Percentiles rank a stretch among this genome's conserved stretches.
These are phyloP conservation scores for Monosporozyma servazzii DNA, from an alignment of 805 yeast genomes.

Conservation along the genomic window DNA sequence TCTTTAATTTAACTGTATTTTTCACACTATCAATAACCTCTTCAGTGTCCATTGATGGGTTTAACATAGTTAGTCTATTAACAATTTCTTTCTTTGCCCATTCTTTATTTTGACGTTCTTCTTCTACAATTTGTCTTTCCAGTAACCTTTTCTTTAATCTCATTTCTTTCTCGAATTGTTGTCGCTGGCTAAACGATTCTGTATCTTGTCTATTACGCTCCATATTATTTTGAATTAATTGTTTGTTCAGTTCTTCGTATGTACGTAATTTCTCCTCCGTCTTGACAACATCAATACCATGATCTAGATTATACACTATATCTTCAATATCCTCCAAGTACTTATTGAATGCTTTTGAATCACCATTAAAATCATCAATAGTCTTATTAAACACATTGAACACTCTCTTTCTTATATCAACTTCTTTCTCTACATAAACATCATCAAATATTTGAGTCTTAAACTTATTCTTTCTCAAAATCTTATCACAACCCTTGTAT, in stretches of 20 bases:
- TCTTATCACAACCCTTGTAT: slow-evolving; percentile 81
- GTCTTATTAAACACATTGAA: slow-evolving; percentile 71
- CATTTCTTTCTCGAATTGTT: slow-evolving; percentile 62
- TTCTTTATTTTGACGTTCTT: slow-evolving; percentile 44
- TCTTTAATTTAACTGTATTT: slow-evolving; percentile 44
- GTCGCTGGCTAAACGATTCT: slow-evolving; percentile 51
- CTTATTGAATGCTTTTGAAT: slow-evolving; percentile 53
- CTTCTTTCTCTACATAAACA: slow-evolving; percentile 79
- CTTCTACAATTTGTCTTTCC: slow-evolving; percentile 59
- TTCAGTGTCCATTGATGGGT: slow-evolving; percentile 34
- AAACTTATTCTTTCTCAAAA: slow-evolving; percentile 77
- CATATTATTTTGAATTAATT: slow-evolving; percentile 67
- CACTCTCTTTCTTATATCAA: slow-evolving; percentile 79
- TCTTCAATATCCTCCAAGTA: slow-evolving; percentile 82
- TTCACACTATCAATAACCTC: slow-evolving; percentile 45
- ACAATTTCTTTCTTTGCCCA: slow-evolving; percentile 49
- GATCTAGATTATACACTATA: slow-evolving; percentile 64
- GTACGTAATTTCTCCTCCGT: slow-evolving; percentile 58
- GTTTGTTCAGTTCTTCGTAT: slow-evolving; percentile 66
- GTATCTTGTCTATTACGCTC: slow-evolving; percentile 63
- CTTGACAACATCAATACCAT: slow-evolving; percentile 57
- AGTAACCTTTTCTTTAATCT: slow-evolving; percentile 40
- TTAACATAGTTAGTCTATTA: slow-evolving; percentile 35
- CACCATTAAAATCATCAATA: slow-evolving; percentile 54
- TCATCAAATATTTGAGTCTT: slow-evolving; percentile 92